Evolutionary conservation across 306 rosid species (phyloP), one percentile per base, ranked within the genome.

Genomic region (Datisca glomerata): DNA sequence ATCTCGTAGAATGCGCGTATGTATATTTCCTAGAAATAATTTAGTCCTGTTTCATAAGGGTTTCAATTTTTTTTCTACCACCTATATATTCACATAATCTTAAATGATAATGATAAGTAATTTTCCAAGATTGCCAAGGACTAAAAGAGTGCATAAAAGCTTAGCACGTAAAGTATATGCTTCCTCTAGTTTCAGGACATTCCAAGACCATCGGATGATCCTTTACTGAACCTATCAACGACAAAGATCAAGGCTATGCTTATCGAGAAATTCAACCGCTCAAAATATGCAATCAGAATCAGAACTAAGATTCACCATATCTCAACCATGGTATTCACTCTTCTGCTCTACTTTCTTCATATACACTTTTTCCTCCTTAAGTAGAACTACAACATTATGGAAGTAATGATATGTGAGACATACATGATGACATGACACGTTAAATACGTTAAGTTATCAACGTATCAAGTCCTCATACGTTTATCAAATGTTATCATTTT

Each of bases 231-330:
- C 59, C 17, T 73, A 75, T 79, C 81, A 19, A 89, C 98, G 6
- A 73, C 91, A 45, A 70, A 80, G 58, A 89, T 89, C 42, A 89
- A 74, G 59, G 81, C 79, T 16, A 72, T 25, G 63, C 79, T 89
- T n/a, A 61, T 78, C 41, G 98, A 84, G 53, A 84, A 56, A 29
- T 89, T 77, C 55, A 68, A 63, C 68, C 63, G 80, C 49, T 89
- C 98, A 21, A 32, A 63, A n/a, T 71, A 75, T 24, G 89, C 78
- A 34, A 64, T 22, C 49, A 80, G 56, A 32, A 68, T 68, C n/a
- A 84, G 41, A 63, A 57, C 61, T 22, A 74, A 66, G 60, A 77
- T 77, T 52, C 75, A 43, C 61, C 80, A 77, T 56, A 64, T 80
- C 49, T 70, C 86, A 16, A 55, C 54, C 44, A 67, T 70, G 56